Conservation (phyloP, 2,329 filamentous ascomycete genomes). For the Cytospora mali region DNA sequence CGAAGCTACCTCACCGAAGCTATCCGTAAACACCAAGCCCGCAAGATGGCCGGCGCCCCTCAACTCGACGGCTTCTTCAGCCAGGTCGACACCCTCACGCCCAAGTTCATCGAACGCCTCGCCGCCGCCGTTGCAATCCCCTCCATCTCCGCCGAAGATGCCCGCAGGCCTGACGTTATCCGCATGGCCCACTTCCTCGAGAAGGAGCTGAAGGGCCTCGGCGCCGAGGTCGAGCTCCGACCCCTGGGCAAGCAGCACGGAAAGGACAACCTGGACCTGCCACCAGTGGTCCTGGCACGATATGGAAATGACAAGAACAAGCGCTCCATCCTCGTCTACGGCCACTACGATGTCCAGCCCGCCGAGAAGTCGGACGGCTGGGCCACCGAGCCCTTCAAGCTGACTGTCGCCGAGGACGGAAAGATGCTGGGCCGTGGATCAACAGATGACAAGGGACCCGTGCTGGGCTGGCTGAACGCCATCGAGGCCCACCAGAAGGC, state of each 20-base stretch:
- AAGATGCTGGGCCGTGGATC: slow-evolving; percentile 95
- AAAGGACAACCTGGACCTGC: slow-evolving; percentile 86
- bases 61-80: slow-evolving; percentile 91
- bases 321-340: slow-evolving; percentile 93
- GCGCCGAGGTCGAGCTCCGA: slow-evolving; percentile 84
- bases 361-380: slow-evolving; percentile 92
- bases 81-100: slow-evolving; percentile 80
- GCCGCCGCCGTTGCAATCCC: slow-evolving; percentile 93
- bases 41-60: slow-evolving; percentile 73
- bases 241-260: slow-evolving; percentile 89
- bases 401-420: slow-evolving; percentile 84
- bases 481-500: slow-evolving; percentile 98
- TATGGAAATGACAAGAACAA: slow-evolving; percentile 93
- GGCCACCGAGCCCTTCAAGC: slow-evolving; percentile 90
- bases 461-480: slow-evolving; percentile 95
- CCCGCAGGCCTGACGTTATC: slow-evolving; percentile 86
- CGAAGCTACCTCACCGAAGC: slow-evolving; percentile 56
- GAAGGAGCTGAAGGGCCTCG: slow-evolving; percentile 77
- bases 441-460: slow-evolving; percentile 97
- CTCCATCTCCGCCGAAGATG: slow-evolving; percentile 90
- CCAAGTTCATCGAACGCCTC: slow-evolving; percentile 85
- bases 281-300: slow-evolving; percentile 87
- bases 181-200: slow-evolving; percentile 95
- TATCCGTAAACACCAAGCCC: slow-evolving; percentile 61
- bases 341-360: slow-evolving; percentile 98